These are phyloP conservation scores for Pythium phragmiticola DNA, from an alignment of 352 stramenopile species.

Conservation along the genomic window DNA sequence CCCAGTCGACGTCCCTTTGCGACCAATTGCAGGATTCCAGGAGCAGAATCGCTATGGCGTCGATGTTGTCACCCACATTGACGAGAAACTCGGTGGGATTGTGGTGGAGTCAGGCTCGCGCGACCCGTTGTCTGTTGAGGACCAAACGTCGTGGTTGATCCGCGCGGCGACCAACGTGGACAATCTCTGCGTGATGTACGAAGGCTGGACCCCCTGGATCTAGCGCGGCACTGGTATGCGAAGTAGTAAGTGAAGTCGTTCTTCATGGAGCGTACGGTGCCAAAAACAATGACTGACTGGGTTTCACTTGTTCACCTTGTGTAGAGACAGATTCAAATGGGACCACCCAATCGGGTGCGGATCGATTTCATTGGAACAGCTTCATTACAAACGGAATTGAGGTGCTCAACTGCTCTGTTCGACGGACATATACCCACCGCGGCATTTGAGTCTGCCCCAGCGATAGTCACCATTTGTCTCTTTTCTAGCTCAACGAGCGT, in stretches of 20 bases:
- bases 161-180: conserved; percentile 72
- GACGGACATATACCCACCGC: too few relatives aligned
- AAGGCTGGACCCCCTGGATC: conserved; percentile 89
- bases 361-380: too few relatives aligned
- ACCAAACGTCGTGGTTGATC: conserved; percentile 83
- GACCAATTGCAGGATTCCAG: conserved; percentile 26
- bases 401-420: too few relatives aligned
- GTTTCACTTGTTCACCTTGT: neutral
- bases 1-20: neutral
- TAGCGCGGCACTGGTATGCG: conserved; percentile 20
- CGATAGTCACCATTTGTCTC: neutral
- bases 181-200: conserved; percentile 89
- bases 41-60: conserved; percentile 49
- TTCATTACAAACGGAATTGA: too few relatives aligned
- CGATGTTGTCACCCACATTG: conserved; percentile 69
- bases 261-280: neutral
- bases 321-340: too few relatives aligned
- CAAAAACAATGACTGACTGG: neutral
- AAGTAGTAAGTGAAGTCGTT: too few relatives aligned
- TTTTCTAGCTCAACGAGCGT: neutral
- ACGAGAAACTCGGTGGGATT: conserved; percentile 68
- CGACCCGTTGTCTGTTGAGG: conserved; percentile 55
- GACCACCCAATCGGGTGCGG: too few relatives aligned
- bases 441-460: neutral
- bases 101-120: conserved; percentile 32